Evolutionary conservation across 1,284 basidiomycete species (phyloP), one percentile per base, ranked within the genome.

Genomic region (Spongiforma sp.): DNA sequence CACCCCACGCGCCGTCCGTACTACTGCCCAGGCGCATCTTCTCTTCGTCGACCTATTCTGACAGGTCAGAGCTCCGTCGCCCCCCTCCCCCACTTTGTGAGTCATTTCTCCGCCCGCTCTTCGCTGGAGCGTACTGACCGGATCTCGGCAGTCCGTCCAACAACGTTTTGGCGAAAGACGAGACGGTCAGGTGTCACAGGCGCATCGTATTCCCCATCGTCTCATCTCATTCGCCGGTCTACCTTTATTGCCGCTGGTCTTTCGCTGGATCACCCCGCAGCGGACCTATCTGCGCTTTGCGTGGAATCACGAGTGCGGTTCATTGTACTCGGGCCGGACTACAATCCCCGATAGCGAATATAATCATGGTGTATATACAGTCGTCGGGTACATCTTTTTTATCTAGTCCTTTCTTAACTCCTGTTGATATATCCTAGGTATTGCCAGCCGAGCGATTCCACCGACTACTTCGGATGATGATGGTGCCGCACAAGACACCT

Each of bases 221-320:
- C 84, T 0, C 86, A 90, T 71, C 83, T 89, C 63, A 82, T 92
- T 50, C 87, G 90, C 43, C 85, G 89, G 7, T 87, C 89, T 7
- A 90, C 89, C 1, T 91, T 89, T 69, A 83, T 91, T 65, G 90
- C 89, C 32, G 89, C 89, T 21, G 89, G 90, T 17, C 84, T 91
- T 52, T 69, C 81, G 1, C 80, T 91, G 56, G 88, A 90, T 71
- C 77, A 79, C 2, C 89, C 89, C 1, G 73, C 81, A 46, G 85
- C 87, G 63, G 90, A 91, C 69, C 80, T 90, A 28, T 89, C 87
- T 65, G 89, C 89, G 3, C 80, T 89, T 60, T 82, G 86, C 53
- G 89, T 91, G 11, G 89, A 91, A 75, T 87, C 84, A 46, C 81
- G 87, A 36, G 78, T 88, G 11, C 71, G 71, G 30, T 65, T 79